Base-by-base conservation (phyloP, 305 asterid species). In the Fraxinus platypoda region DNA sequence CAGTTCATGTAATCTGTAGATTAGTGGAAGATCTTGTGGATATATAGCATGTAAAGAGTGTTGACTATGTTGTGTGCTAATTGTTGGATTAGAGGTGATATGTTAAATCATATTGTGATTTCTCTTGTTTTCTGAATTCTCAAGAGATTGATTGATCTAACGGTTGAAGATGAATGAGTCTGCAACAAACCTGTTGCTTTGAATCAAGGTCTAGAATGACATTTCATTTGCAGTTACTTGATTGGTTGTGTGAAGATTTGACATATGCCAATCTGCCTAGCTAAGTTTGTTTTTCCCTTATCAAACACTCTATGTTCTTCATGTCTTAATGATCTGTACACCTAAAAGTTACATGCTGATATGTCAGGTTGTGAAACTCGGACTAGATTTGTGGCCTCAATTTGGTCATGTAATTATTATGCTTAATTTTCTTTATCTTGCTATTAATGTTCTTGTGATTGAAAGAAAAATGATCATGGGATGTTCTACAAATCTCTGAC, bases 401-500 rank as follows among this genome's bases (percentile, higher is more conserved):
- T 49, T 57, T 31, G 72, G 8, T 38, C 68, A 13, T 80, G 54
- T 70, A 68, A 41, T 75, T 66, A 37, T 82, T 82, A 33, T 33
- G 74, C 74, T 49, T 59, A 37, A 52, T 52, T 76, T 68, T 31
- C 30, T 31, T 76, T 43, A 26, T 80, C 8, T 52, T 62, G 71
- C 38, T 78, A 23, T 73, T 82, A 66, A 62, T 26, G 62, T 3
- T 9, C 75, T 68, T 75, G 43, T 57, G 59, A 73, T 80, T 54
- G 23, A 74, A 33, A 0, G 59, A 46, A 79, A 52, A 52, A 30
- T 35, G 34, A 59, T 78, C 23, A 30, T 6, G 23, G 23, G 41
- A 70, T 70, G 23, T 75, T 71, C 78, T 35, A 49, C 74, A 81
- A 64, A 76, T 37, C 68, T 52, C 46, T 82, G 54, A 85, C 84